Conservation (phyloP, 2,329 filamentous ascomycete genomes). For the Chaetomiaceae sp. region DNA sequence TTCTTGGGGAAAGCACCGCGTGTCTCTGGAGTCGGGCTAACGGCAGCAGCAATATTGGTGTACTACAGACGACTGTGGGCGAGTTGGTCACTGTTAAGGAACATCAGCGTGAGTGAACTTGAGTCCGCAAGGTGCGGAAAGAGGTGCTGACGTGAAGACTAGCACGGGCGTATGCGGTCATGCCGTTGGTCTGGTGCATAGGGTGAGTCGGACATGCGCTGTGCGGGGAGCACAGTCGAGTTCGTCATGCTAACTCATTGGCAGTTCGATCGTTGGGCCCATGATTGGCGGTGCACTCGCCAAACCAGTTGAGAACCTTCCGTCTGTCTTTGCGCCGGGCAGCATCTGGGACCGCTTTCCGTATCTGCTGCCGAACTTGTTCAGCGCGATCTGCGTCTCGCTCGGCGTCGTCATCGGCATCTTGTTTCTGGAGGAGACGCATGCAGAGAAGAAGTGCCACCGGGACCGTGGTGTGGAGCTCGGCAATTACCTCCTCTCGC, state of each 20-base stretch:
- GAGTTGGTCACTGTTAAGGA: conserved; percentile 90
- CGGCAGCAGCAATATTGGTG: conserved; percentile 72
- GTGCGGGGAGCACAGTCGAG: too few relatives aligned
- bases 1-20: conserved; percentile 15
- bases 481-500: conserved; percentile 61
- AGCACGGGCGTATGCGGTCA: conserved; percentile 92
- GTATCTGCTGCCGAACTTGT: conserved; percentile 87
- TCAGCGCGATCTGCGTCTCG: conserved; percentile 73
- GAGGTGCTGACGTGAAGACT: conserved; percentile 10
- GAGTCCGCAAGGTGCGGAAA: conserved; percentile 9
- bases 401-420: conserved; percentile 72
- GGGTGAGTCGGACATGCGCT: conserved; percentile 50
- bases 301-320: conserved; percentile 77
- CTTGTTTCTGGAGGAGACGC: conserved; percentile 90
- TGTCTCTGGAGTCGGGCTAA: conserved; percentile 5
- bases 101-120: conserved; percentile 70
- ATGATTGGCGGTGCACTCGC: conserved; percentile 87
- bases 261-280: conserved; percentile 82
- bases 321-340: conserved; percentile 61
- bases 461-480: conserved; percentile 71
- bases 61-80: conserved; percentile 89
- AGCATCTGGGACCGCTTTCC: conserved; percentile 82
- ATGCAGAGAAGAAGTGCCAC: conserved; percentile 70
- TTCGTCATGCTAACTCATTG: conserved; percentile 18
- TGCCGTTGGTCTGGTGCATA: conserved; percentile 97